Evolutionary conservation across 202 grass and related monocot genomes (phyloP), one percentile per base, ranked within the genome.

Genomic region (Carex arenaria): DNA sequence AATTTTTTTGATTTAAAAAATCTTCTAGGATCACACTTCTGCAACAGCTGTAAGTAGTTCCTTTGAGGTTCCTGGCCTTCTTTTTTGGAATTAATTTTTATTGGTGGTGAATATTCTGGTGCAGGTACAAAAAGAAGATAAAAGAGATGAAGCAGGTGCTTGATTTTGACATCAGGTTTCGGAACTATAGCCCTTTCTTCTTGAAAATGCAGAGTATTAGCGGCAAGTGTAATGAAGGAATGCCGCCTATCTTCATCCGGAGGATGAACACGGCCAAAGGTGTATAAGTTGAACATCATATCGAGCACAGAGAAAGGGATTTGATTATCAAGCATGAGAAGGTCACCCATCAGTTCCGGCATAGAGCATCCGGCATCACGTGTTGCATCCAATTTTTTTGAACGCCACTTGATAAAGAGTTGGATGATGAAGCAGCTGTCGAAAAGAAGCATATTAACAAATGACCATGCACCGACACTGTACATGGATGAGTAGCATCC

Each of bases 351-450:
- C 22, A 89, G 26, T 11, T 78, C 28, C 0, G 68, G 28, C 26
- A 51, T 59, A 0, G 65, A 49, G 81, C 86, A 88, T 28, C 34
- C 18, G 12, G 42, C 67, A 14, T 78, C 15, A 5, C 60, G n/a
- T 6, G 40, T 7, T n/a, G 42, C 71, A 59, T 26, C 71, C 78
- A 19, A 19, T 4, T 79, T 71, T 0, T 61, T 47, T 0, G 57
- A 52, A 0, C 40, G 6, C 9, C 61, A 51, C 43, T 86, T 81
- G 9, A 88, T 51, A 14, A 91, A 17, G 11, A 86, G 49, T n/a
- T 86, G 68, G 42, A 91, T 64, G 65, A 91, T 59, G 28, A 91
- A 91, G 31, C n/a, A 88, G 45, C 86, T 74, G 32, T 91, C 86
- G 0, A 84, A 49, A 4, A 88, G 38, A 64, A 91, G 52, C 72